These are phyloP conservation scores for Calocybe indica DNA, from an alignment of 768 basidiomycete species.

Conservation along the genomic window DNA sequence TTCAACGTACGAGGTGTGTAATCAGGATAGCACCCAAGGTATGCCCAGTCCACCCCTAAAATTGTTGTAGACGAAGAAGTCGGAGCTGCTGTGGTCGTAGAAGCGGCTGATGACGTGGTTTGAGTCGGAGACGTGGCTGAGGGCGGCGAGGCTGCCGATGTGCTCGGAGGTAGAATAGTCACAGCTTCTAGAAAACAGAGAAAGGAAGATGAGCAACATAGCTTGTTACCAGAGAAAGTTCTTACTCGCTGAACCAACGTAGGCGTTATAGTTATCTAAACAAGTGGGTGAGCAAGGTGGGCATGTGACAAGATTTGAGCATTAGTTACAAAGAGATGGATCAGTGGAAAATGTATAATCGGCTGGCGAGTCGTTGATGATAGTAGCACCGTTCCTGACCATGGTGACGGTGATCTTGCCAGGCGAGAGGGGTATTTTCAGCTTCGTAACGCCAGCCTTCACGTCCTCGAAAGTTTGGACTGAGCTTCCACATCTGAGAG, in stretches of 20 bases:
- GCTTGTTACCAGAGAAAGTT: too few species aligned
- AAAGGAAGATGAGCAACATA: conserved; percentile 6
- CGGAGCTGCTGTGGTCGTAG: conserved; percentile 13
- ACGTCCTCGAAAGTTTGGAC: conserved; percentile 34
- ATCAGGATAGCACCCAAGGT: conserved; percentile 15
- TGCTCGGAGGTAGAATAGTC: not conserved
- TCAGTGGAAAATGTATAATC: conserved; percentile 34
- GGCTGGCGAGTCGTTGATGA: conserved; percentile 41
- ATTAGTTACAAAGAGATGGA: conserved; percentile 31
- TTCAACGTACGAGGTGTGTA: conserved; percentile 14
- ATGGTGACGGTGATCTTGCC: conserved; percentile 55
- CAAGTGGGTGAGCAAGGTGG: conserved; percentile 11
- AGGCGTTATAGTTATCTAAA: conserved; percentile 61
- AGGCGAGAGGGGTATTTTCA: conserved; percentile 49
- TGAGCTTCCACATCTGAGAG: conserved; percentile 37
- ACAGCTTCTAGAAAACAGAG: not conserved
- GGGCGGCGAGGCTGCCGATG: conserved; percentile 1
- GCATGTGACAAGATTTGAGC: not conserved
- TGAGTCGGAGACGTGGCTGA: conserved; percentile 2
- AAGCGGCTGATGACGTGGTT: conserved; percentile 8
- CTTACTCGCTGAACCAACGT: conserved; percentile 42
- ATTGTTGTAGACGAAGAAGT: conserved; percentile 23
- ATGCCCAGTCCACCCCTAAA: conserved; percentile 8
- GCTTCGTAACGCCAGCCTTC: conserved; percentile 50
- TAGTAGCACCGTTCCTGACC: conserved; percentile 40